Base-by-base conservation (phyloP, 495 filamentous ascomycete species). In the Cercophora samala region DNA sequence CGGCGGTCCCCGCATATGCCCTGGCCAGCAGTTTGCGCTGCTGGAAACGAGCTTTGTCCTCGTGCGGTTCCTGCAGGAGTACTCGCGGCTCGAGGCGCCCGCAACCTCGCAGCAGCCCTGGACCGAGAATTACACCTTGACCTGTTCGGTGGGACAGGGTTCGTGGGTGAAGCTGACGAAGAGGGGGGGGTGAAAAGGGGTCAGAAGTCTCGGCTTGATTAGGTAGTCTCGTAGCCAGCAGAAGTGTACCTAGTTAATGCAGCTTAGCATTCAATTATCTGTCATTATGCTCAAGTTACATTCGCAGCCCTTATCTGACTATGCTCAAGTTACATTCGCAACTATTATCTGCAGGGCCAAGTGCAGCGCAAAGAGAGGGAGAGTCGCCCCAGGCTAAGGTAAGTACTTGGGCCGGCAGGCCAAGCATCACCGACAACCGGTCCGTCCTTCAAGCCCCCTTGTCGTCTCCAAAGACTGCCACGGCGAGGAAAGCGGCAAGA, bases 1-100 rank as follows among this genome's bases (percentile, higher is more conserved):
- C 60, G 87, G 87, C 0, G 87, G 88, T 0, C 87, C 88, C 0
- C 78, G 88, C n/a, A 87, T 89, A 54, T 89, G 81, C 79, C 79
- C 77, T 24, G 84, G 83, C 18, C 82, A 86, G 72, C 82, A 84
- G 65, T 87, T 88, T 68, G 87, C 86, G 0, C 74, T 88, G 26
- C 26, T 29, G 26, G 26, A 29, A 29, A 46, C 37, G 37, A 46
- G 37, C 37, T 46, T 46, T 46, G 37, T 46, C 37, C 37, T 46
- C 37, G 37, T 46, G 37, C 37, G 37, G 9, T 17, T 46, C 37
- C 37, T 46, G 37, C 37, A 46, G 37, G 37, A 46, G 37, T 46
- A 46, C 37, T 46, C 37, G 37, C 37, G 37, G 37, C 37, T 46
- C 37, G 37, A 46, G 37, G 37, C 37, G 37, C 37, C 37, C 37